Evolutionary conservation across 1,139 yeast genomes (phyloP), one percentile per base, ranked within the genome.

Genomic region (Lipomyces yarrowii): DNA sequence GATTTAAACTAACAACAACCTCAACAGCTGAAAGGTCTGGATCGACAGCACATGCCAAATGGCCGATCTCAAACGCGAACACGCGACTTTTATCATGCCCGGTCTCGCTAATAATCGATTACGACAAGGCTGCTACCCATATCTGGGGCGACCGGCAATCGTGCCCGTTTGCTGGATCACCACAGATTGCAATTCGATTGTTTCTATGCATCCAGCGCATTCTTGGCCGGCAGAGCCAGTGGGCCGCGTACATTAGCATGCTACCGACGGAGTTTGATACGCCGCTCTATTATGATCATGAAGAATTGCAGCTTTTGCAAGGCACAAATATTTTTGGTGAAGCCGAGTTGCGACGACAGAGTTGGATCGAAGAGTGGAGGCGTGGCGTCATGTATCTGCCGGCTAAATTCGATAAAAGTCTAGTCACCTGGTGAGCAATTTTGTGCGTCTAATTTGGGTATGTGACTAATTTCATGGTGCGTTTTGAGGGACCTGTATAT

Each of bases 261-360:
- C 80, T 91, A 33, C 96, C 97, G 0, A 69, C 74, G 1, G 79
- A 84, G 15, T 81, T 86, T 35, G 82, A 82, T 51, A 81, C 88
- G 5, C 96, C 96, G 0, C 83, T 85, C 63, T 85, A 84, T 66
- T 91, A 93, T 91, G 76, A 78, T 18, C 76, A 81, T 0, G 77
- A 78, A 5, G 89, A 88, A 58, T 79, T 84, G 68, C 75, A 77
- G 1, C 76, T 82, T 63, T 76, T 91, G 8, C 79, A 81, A 58
- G 96, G 93, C 0, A 88, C 96, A 0, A 89, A 88, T 73, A 74
- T 86, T 4, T 74, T 71, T 33, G 74, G 78, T 13, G 79, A 81
- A 32, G 71, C 82, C 10, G 68, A 65, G 2, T 62, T 55, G 26
- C 70, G 76, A 48, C 61, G 65, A 13, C 62, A 65, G 15, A 63